Conservation (phyloP, 257 asterid species). For the Cynanchum wilfordii region DNA sequence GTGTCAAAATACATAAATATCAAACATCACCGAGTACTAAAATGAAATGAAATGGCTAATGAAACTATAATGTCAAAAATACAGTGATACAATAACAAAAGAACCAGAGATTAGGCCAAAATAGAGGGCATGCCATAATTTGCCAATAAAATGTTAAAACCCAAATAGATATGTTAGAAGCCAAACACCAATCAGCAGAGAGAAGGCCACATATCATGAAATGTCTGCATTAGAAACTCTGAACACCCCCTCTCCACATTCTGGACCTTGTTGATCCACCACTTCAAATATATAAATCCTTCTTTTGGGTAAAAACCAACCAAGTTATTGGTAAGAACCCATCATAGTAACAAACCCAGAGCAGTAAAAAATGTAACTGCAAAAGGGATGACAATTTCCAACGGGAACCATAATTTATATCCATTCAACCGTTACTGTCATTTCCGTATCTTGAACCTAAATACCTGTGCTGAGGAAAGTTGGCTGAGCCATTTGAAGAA, state of each 20-base stretch:
- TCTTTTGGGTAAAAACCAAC: not conserved
- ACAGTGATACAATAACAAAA: not conserved
- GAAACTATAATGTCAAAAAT: not conserved
- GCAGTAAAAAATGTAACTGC: not conserved
- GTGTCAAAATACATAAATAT: no score
- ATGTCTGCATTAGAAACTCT: not conserved
- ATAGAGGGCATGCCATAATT: not conserved
- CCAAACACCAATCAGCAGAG: not conserved
- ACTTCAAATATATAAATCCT: not conserved
- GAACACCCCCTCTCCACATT: not conserved
- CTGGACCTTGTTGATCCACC: not conserved
- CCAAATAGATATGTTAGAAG: not conserved
- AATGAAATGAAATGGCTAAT: no score
- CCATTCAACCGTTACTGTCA: conserved; percentile 29
- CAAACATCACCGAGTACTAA: no score
- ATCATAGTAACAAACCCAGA: not conserved
- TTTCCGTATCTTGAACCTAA: conserved; percentile 49
- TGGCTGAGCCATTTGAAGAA: conserved; percentile 34
- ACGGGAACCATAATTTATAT: conserved; percentile 37
- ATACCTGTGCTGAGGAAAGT: conserved; percentile 32
- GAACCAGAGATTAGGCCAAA: not conserved
- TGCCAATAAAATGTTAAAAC: not conserved
- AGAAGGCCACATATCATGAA: not conserved
- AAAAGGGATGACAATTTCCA: not conserved
- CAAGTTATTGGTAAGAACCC: not conserved